Evolutionary conservation across 257 asterid genomes (phyloP), one percentile per base, ranked within the genome.

Genomic region (Primulina tabacum): DNA sequence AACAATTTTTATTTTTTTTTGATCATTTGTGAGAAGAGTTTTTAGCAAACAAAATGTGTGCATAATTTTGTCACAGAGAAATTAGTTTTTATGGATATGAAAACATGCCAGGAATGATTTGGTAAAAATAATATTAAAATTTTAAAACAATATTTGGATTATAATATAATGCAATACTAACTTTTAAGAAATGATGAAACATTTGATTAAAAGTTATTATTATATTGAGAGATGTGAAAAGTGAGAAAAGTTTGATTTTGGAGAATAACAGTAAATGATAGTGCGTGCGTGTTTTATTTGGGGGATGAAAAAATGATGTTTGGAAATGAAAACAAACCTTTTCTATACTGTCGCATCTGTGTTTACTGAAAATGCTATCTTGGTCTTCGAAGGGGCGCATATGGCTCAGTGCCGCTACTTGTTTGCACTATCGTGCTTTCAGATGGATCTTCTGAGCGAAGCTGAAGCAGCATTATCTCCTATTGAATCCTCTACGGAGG

Each of bases 401-500:
- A 71, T 77, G 86, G 83, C 96, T 73, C 90, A 87, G 75, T 89
- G 95, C 71, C 99, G 99, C 81, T 94, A 94, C 90, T 85, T 91
- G 89, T 89, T 94, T 84, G 99, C 96, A 14, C 87, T 83, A 52
- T 84, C 97, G 67, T 94, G 97, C 89, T 91, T 86, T 84, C 89
- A 86, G 86, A 94, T 94, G 99, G 95, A 84, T 80, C 95, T 90
- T 74, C 73, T 91, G 71, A 84, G 70, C 50, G 97, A 93, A 85
- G 99, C 97, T 16, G 99, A 93, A 88, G 80, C 78, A 53, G 88
- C 95, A 28, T 76, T 93, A 59, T 85, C 92, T 12, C 86, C 88
- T 74, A 87, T 78, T 72, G 96, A 90, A 62, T 84, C 96, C 69
- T 75, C 80, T 72, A 64, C 84, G 21, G 99, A 93, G 96, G 97